Evolutionary conservation across 2,329 filamentous ascomycete species (phyloP).

Genomic region (Alternaria sp.): DNA sequence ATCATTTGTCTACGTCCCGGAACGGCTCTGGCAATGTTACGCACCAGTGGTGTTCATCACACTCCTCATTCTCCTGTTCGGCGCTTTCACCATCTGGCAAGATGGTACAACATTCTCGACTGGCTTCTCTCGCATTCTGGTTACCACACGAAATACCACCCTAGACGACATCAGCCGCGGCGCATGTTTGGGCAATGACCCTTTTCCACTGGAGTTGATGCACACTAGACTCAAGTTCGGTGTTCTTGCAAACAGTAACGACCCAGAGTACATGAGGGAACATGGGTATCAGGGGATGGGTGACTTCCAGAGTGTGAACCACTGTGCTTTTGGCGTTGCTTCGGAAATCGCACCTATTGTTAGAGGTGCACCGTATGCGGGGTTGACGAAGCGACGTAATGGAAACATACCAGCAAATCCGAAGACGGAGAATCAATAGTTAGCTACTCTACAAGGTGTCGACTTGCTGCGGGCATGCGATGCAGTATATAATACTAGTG

Average conservation of each 20-base stretch:
- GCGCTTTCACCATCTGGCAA: constrained; percentile 36
- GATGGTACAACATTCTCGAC: constrained; percentile 46
- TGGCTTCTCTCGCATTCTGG: constrained; percentile 44
- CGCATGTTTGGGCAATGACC: constrained; percentile 50
- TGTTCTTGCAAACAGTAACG: constrained; percentile 39
- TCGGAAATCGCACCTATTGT: constrained; percentile 32
- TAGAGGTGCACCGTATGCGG: constrained; percentile 32
- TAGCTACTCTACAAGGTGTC: too few relatives aligned
- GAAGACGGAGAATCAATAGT: neutral
- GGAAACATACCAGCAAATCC: neutral
- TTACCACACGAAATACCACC: constrained; percentile 44
- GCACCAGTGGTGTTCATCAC: constrained; percentile 40
- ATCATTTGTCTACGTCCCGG: constrained; percentile 40
- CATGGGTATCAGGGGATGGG: constrained; percentile 26
- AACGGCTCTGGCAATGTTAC: constrained; percentile 45
- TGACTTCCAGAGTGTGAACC: constrained; percentile 22
- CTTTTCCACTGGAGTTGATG: constrained; percentile 48
- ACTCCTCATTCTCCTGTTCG: constrained; percentile 35
- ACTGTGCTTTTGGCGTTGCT: constrained; percentile 42
- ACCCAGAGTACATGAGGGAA: constrained; percentile 27
- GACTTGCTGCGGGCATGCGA: too few relatives aligned
- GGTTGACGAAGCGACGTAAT: neutral
- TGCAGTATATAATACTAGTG: too few relatives aligned
- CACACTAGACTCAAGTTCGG: constrained; percentile 47
- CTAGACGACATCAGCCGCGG: constrained; percentile 48